Conservation (phyloP, 2,329 filamentous ascomycete species). For the Tolypocladium paradoxum region DNA sequence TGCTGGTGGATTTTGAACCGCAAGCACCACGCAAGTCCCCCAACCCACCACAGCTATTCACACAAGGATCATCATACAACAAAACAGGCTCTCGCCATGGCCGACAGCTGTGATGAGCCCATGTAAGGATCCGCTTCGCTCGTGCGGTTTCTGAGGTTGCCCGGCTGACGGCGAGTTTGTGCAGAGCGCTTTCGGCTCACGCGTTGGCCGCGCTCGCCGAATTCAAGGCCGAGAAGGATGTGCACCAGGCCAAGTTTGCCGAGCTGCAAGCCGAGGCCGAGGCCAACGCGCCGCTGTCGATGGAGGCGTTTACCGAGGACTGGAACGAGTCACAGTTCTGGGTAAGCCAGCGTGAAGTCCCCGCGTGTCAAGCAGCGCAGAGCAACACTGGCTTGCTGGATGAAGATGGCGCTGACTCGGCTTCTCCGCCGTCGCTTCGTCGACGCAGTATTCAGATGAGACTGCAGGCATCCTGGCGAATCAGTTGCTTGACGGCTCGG, state of each 20-base stretch:
- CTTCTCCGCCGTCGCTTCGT: neutral
- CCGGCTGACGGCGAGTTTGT: slow-evolving; percentile 4
- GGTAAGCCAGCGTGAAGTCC: slow-evolving; percentile 33
- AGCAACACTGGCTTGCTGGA: neutral
- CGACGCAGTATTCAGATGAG: slow-evolving; percentile 55
- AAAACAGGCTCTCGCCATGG: slow-evolving; percentile 7
- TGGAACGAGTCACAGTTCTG: slow-evolving; percentile 82
- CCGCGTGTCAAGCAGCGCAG: neutral
- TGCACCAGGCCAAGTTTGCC: slow-evolving; percentile 54
- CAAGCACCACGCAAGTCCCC: neutral
- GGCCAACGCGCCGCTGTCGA: slow-evolving; percentile 37
- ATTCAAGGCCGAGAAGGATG: slow-evolving; percentile 65
- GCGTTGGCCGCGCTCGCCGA: slow-evolving; percentile 59
- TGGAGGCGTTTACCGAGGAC: slow-evolving; percentile 67
- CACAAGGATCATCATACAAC: neutral
- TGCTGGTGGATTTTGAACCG: neutral
- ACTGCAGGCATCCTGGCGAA: slow-evolving; percentile 55
- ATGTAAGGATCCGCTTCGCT: slow-evolving; percentile 25
- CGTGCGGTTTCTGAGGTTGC: neutral
- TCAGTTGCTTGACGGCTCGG: slow-evolving; percentile 53
- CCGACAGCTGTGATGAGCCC: slow-evolving; percentile 34
- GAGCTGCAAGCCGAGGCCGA: slow-evolving; percentile 53
- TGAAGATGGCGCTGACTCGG: neutral
- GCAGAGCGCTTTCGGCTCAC: slow-evolving; percentile 47
- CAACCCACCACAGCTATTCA: neutral